These are phyloP conservation scores for Spergularia bocconei DNA, from an alignment of 148 eudicot genomes.

Conservation along the genomic window DNA sequence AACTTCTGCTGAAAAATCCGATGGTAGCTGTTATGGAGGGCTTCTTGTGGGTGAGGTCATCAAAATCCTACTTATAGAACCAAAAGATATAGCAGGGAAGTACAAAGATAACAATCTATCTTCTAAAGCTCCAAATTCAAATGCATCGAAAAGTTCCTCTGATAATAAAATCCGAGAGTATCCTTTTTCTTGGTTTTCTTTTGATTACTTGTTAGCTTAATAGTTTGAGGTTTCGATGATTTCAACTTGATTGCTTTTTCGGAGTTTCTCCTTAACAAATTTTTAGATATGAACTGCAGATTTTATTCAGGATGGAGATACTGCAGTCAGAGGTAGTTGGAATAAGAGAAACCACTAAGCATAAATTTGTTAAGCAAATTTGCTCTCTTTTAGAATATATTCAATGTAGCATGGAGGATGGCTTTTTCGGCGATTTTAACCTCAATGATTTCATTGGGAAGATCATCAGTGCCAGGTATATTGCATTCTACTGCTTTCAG, in stretches of 20 bases:
- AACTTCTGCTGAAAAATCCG: conserved; percentile 35
- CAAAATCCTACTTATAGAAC: conserved; percentile 55
- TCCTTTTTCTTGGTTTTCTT: conserved; percentile 49
- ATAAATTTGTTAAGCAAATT: conserved; percentile 73
- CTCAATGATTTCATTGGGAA: conserved; percentile 68
- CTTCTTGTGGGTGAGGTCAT: conserved; percentile 36
- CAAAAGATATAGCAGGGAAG: conserved; percentile 57
- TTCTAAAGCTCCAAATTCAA: conserved; percentile 21
- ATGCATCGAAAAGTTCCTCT: conserved; percentile 25
- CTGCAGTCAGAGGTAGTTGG: conserved; percentile 53
- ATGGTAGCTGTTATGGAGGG: conserved; percentile 36
- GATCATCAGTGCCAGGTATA: conserved; percentile 67
- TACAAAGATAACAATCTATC: conserved; percentile 29
- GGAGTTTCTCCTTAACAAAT: conserved; percentile 41
- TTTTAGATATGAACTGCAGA: conserved; percentile 75
- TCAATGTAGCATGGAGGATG: conserved; percentile 83
- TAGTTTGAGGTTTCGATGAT: conserved; percentile 3
- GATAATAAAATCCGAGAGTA: conserved; percentile 67
- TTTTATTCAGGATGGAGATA: conserved; percentile 90
- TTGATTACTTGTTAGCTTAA: not conserved
- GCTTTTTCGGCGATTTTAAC: conserved; percentile 77
- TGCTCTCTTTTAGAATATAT: conserved; percentile 72
- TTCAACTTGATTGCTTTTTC: conserved; percentile 6
- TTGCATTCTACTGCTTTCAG: conserved; percentile 4
- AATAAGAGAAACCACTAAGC: conserved; percentile 49